These are phyloP conservation scores for Endocladia muricata DNA, from an alignment of 31 red algal genomes.

Conservation along the genomic window DNA sequence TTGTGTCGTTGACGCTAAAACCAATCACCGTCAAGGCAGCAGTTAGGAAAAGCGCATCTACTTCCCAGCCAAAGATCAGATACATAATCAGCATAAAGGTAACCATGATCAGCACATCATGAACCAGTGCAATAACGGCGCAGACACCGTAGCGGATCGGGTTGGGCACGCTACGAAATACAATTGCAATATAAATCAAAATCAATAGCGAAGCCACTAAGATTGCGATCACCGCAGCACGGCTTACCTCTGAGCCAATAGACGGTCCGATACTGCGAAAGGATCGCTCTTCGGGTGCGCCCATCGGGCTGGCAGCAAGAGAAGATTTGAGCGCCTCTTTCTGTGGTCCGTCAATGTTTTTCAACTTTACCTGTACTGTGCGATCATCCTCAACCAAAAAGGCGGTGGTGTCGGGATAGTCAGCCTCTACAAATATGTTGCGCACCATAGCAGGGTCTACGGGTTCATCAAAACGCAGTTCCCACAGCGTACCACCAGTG, in stretches of 20 bases:
- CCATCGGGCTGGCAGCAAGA: too few species aligned
- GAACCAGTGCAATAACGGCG: constrained; percentile 22
- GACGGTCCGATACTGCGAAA: constrained; percentile 3
- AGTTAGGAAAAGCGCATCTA: too few species aligned
- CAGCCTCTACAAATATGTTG: background rate
- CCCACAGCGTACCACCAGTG: background rate
- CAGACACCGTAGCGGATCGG: too few species aligned
- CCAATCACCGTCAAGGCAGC: constrained; percentile 39
- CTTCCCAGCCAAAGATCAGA: constrained; percentile 6
- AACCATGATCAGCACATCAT: constrained; percentile 30
- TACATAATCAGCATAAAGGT: constrained; percentile 1
- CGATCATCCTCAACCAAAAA: too few species aligned
- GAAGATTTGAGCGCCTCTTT: too few species aligned
- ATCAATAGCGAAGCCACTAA: constrained; percentile 15
- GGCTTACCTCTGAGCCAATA: background rate
- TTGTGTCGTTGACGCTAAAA: constrained; percentile 40
- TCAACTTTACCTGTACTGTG: too few species aligned
- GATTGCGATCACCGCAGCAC: background rate
- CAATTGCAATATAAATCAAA: constrained; percentile 30
- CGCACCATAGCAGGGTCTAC: background rate
- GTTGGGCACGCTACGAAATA: constrained; percentile 3
- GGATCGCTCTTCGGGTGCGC: too few species aligned
- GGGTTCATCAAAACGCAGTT: background rate
- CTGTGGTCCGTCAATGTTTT: too few species aligned
- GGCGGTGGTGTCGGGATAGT: background rate